A percentile compares a stretch with the other conserved stretches of the same genome.
phyloP scores from a whole-genome alignment of 176 grass and related monocot genomes.

The Olyra latifolia region DNA sequence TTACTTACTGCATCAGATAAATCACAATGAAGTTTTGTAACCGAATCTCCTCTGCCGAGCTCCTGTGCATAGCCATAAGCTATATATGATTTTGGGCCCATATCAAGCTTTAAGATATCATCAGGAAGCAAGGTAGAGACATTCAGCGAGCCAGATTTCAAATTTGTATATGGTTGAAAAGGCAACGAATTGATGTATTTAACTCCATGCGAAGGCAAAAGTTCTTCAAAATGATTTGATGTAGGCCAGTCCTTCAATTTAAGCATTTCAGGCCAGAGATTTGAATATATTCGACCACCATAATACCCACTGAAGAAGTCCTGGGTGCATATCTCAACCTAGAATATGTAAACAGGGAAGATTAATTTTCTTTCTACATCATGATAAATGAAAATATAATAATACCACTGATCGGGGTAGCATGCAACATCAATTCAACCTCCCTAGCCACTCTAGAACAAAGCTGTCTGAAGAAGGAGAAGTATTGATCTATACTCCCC shows the following conservation, averaged over 20 bases:
- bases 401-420: not conserved
- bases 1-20: slow-evolving; percentile 78
- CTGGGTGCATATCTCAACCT: slow-evolving; percentile 50
- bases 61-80: slow-evolving; percentile 75
- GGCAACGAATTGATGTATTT: slow-evolving; percentile 61
- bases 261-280: slow-evolving; percentile 76
- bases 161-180: slow-evolving; percentile 76
- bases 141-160: slow-evolving; percentile 62
- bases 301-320: slow-evolving; percentile 66
- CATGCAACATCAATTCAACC: not conserved
- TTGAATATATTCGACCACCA: slow-evolving; percentile 46
- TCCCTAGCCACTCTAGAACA: not conserved
- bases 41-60: slow-evolving; percentile 83
- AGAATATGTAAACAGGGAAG: slow-evolving; percentile 10
- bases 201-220: slow-evolving; percentile 66
- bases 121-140: slow-evolving; percentile 56
- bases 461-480: not conserved
- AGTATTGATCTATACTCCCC: not conserved
- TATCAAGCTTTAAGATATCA: slow-evolving; percentile 61
- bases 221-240: slow-evolving; percentile 67
- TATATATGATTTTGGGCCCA: slow-evolving; percentile 94
- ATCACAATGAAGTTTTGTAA: slow-evolving; percentile 85
- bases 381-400: slow-evolving; percentile 3
- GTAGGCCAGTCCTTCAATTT: slow-evolving; percentile 94
- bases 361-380: slow-evolving; percentile 21